Base-by-base conservation (phyloP, 202 grass and related monocot species). In the Brachypodium distachyon region DNA sequence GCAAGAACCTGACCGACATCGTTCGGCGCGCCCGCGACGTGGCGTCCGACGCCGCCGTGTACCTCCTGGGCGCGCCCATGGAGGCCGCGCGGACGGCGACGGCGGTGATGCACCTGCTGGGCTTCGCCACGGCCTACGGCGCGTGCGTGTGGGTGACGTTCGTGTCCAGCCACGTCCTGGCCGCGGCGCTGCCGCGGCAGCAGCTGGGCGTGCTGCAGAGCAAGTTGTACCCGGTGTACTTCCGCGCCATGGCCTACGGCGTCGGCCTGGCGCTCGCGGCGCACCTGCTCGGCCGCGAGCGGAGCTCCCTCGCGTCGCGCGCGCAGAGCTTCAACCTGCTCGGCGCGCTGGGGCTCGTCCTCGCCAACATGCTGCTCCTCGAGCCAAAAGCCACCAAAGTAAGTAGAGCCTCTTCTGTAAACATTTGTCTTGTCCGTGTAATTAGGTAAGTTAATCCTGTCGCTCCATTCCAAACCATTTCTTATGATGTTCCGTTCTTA, bases 141-240 rank as follows among this genome's bases (percentile, higher is more conserved):
- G 28, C 89, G 8, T 72, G 63, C 46, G 77, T 97, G 42, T 97
- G 94, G 95, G 89, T 94, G 19, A 97, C 95, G 34, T 97, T 97
- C 77, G 50, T 88, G 14, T 92, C 91, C 14, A 92, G 89, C 84
- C 61, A 92, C 72, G 87, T 97, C 8, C 84, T 97, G 6, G 84
- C 82, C 0, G 40, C 77, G 27, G 77, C 82, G 53, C 73, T 97
- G 70, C 87, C 91, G 0, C 9, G 84, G 80, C 95, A 90, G 77
- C 89, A 94, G 83, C 86, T 97, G 2, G 95, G 91, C 68, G 31
- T 90, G 72, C 58, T 94, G 67, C 94, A 94, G 84, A 97, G 94
- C 82, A 97, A 93, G 82, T 50, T 97, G 72, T 97, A 88, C 68
- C 95, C 91, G 2, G 80, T 92, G 12, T 97, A 94, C 87, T 97